Conservation (phyloP, 306 rosid species). For the Pyrus pyrifolia region DNA sequence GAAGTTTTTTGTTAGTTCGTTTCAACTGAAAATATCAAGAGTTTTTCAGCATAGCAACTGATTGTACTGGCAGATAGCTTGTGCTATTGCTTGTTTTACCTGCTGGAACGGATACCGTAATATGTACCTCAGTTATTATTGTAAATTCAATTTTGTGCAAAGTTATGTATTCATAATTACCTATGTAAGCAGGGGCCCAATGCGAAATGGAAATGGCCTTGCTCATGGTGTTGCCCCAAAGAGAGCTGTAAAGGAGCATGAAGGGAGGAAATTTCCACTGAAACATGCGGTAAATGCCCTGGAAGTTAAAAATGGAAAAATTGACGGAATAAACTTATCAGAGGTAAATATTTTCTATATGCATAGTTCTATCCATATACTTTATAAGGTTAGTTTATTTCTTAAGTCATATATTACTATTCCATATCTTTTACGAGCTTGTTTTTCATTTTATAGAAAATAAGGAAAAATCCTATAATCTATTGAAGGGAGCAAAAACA, state of each 20-base stretch:
- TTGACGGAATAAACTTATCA: constrained; percentile 5
- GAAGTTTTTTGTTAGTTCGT: background rate
- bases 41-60: background rate
- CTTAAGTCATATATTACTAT: too few species aligned
- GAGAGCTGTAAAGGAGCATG: constrained; percentile 20
- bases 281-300: constrained; percentile 5
- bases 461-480: background rate
- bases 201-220: constrained; percentile 30
- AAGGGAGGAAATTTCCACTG: constrained; percentile 13
- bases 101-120: background rate
- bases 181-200: constrained; percentile 19
- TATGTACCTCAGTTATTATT: background rate
- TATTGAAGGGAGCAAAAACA: background rate
- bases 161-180: constrained; percentile 10
- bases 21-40: background rate
- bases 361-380: background rate
- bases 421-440: background rate
- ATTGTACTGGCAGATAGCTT: background rate
- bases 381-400: background rate
- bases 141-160: background rate
- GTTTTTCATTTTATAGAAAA: background rate
- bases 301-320: constrained; percentile 22
- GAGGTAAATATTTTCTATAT: constrained; percentile 14
- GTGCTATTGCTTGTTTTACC: background rate
- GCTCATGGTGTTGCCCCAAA: constrained; percentile 16